A percentile compares a stretch with the other conserved stretches of the same genome.
phyloP scores from a whole-genome alignment of 306 rosid genomes.

The Casuarina equisetifolia region DNA sequence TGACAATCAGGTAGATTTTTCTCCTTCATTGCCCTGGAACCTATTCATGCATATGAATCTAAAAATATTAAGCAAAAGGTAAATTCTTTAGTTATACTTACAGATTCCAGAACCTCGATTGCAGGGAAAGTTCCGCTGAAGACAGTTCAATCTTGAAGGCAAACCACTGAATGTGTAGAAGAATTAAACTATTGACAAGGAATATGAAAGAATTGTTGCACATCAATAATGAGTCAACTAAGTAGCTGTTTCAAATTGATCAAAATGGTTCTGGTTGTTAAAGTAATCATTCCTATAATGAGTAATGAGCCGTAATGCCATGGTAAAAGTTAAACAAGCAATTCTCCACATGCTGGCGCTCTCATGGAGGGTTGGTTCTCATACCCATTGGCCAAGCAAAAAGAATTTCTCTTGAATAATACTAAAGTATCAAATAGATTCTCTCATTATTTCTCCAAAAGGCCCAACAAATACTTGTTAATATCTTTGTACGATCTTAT shows the following conservation, averaged over 20 bases:
- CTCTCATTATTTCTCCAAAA: neutral
- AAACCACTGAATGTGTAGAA: constrained; percentile 50
- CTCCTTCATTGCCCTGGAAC: neutral
- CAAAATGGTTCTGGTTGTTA: neutral
- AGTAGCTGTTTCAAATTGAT: neutral
- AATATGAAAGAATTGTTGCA: neutral
- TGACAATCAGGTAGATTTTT: neutral
- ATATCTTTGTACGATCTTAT: no score
- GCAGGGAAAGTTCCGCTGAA: constrained; percentile 74
- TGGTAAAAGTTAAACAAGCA: neutral
- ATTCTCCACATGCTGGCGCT: neutral
- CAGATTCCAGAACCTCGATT: constrained; percentile 54
- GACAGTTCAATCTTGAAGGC: constrained; percentile 67
- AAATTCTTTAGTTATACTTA: constrained; percentile 40
- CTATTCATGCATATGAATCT: neutral
- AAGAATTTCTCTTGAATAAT: neutral
- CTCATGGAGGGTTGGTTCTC: neutral
- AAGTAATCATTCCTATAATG: neutral
- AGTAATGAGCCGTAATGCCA: neutral
- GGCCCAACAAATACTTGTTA: neutral
- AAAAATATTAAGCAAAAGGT: neutral
- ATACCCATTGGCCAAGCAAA: neutral
- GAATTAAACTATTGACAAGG: constrained; percentile 4
- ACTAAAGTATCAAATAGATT: neutral
- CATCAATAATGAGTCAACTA: neutral